Conservation (phyloP, 306 rosid species). For the Bauhinia variegata region DNA sequence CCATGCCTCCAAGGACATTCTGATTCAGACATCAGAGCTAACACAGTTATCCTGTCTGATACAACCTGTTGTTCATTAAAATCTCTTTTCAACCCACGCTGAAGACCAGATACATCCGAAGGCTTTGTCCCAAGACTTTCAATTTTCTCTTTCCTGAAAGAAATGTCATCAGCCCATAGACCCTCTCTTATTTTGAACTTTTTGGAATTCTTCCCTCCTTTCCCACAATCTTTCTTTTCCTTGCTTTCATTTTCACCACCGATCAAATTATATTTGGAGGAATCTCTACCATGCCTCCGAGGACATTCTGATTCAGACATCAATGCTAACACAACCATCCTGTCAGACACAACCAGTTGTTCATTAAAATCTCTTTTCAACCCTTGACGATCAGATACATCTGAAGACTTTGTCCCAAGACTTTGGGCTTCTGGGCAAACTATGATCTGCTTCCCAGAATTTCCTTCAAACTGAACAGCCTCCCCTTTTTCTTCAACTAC, state of each 20-base stretch:
- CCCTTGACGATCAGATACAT: constrained; percentile 20
- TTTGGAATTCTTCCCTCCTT: constrained; percentile 73
- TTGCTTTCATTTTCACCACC: constrained; percentile 38
- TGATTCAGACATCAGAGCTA: constrained; percentile 65
- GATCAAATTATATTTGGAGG: constrained; percentile 21
- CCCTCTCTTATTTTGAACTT: constrained; percentile 71
- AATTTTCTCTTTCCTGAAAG: constrained; percentile 70
- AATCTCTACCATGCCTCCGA: constrained; percentile 43
- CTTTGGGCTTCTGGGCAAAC: constrained; percentile 36
- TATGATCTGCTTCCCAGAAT: constrained; percentile 47
- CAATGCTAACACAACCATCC: constrained; percentile 47
- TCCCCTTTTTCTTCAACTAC: constrained; percentile 26
- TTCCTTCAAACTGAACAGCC: constrained; percentile 35
- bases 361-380: constrained; percentile 12
- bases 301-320: constrained; percentile 56
- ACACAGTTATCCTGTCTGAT: constrained; percentile 46
- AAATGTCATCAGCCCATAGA: constrained; percentile 72
- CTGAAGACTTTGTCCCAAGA: constrained; percentile 32
- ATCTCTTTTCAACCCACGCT: constrained; percentile 27
- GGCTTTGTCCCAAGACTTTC: too few species aligned
- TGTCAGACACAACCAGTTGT: constrained; percentile 21
- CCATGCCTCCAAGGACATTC: constrained; percentile 61
- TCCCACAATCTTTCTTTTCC: constrained; percentile 53
- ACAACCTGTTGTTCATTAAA: constrained; percentile 29
- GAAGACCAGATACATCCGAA: constrained; percentile 24